Percentiles rank a stretch among this genome's conserved stretches.
Evolutionary conservation across 2,329 filamentous ascomycete genomes (phyloP).

Genomic region (Aspergillus fumigatus): DNA sequence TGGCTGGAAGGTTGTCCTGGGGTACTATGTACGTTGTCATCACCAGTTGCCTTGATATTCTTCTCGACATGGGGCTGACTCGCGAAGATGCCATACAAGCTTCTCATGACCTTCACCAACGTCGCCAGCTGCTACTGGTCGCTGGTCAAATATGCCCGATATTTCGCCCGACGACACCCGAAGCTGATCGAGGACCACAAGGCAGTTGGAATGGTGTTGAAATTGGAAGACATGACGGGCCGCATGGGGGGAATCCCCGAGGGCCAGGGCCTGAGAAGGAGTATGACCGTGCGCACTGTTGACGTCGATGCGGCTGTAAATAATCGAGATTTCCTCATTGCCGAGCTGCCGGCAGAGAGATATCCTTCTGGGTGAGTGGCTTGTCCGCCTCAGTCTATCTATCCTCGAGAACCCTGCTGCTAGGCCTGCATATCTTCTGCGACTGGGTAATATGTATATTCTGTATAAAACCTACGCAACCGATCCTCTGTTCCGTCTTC

Average conservation of each 20-base stretch:
- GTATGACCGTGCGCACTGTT: slow-evolving; percentile 9
- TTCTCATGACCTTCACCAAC: slow-evolving; percentile 43
- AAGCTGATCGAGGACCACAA: slow-evolving; percentile 47
- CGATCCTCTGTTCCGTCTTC: no score
- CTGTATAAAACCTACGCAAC: no score
- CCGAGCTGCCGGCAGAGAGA: background rate
- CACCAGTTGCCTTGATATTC: background rate
- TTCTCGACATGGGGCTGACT: no score
- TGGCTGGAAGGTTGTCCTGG: slow-evolving; percentile 30
- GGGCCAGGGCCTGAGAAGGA: slow-evolving; percentile 2
- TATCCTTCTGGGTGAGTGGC: background rate
- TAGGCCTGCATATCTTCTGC: no score
- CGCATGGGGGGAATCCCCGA: background rate
- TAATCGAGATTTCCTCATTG: background rate
- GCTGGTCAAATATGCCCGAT: slow-evolving; percentile 43
- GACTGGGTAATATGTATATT: no score
- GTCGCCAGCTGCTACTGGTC: slow-evolving; percentile 40
- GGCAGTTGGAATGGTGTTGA: slow-evolving; percentile 30
- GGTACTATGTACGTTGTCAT: slow-evolving; percentile 37
- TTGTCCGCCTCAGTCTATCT: no score
- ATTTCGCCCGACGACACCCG: slow-evolving; percentile 45
- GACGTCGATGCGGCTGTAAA: background rate
- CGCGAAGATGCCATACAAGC: slow-evolving; percentile 37
- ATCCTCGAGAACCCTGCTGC: no score
- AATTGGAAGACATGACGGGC: slow-evolving; percentile 13